phyloP scores from a whole-genome alignment of 2,329 filamentous ascomycete species.

The Hypoxylon sp. region DNA sequence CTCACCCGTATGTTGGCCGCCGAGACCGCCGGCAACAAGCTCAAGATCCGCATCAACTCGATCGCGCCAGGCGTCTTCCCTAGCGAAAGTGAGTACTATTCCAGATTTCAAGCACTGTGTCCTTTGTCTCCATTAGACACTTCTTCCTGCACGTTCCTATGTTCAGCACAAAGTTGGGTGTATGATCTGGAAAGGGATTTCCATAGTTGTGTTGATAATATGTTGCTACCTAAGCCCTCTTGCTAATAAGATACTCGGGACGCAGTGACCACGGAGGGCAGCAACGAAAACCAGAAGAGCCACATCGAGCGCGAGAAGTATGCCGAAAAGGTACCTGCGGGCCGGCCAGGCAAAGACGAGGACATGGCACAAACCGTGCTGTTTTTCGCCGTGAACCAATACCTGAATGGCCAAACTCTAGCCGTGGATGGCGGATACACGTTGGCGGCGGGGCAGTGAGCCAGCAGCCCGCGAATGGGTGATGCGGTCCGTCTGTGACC shows the following conservation, averaged over 20 bases:
- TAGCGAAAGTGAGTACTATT: constrained; percentile 67
- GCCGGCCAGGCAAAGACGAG: constrained; percentile 74
- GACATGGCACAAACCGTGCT: constrained; percentile 78
- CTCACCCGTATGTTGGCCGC: constrained; percentile 72
- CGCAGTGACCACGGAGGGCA: constrained; percentile 65
- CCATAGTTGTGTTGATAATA: too few relatives aligned
- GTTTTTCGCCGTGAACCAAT: constrained; percentile 61
- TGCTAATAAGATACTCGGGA: constrained; percentile 1
- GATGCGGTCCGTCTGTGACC: neutral
- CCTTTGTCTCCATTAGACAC: neutral
- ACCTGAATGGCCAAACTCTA: constrained; percentile 58
- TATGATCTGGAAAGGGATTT: too few relatives aligned
- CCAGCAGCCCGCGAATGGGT: neutral
- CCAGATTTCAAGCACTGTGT: too few relatives aligned
- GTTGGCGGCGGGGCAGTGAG: constrained; percentile 53
- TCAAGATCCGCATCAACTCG: constrained; percentile 76
- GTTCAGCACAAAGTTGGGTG: too few relatives aligned
- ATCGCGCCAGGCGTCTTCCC: constrained; percentile 79
- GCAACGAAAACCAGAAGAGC: constrained; percentile 66
- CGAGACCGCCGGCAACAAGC: constrained; percentile 68
- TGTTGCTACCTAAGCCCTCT: too few relatives aligned
- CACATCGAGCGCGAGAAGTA: constrained; percentile 68
- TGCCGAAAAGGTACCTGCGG: constrained; percentile 70
- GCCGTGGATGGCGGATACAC: constrained; percentile 61
- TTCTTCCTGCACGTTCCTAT: too few relatives aligned